Conservation (phyloP, 768 basidiomycete genomes). For the Tulasnella sp. region DNA sequence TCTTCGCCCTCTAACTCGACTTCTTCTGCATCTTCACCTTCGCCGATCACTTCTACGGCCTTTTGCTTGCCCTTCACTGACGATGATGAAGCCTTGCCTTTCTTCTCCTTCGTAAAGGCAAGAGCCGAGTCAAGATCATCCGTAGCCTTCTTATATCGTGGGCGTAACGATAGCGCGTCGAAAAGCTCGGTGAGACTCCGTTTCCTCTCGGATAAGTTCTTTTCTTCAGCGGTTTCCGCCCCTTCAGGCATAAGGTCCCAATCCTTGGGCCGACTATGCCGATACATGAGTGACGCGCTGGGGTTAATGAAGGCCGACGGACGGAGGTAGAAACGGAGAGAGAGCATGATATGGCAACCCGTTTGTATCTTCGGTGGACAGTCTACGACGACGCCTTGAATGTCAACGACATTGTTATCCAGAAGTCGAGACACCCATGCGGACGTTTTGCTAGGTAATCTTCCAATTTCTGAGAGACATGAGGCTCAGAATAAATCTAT, state of each 20-base stretch:
- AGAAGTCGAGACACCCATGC: constrained; percentile 68
- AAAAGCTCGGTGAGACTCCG: constrained; percentile 65
- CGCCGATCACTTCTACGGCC: constrained; percentile 59
- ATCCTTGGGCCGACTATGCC: constrained; percentile 8
- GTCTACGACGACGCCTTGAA: constrained; percentile 64
- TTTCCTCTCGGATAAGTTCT: constrained; percentile 72
- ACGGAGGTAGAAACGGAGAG: constrained; percentile 42
- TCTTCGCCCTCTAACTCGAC: constrained; percentile 69
- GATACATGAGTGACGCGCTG: constrained; percentile 11
- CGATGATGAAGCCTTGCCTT: constrained; percentile 28
- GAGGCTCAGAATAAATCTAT: constrained; percentile 14
- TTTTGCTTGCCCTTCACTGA: constrained; percentile 37
- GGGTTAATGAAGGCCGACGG: constrained; percentile 2
- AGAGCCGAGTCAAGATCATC: constrained; percentile 37
- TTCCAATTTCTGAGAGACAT: constrained; percentile 55
- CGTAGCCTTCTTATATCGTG: constrained; percentile 36
- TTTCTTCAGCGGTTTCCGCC: constrained; percentile 71
- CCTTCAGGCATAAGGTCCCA: constrained; percentile 57
- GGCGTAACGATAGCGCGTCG: constrained; percentile 60
- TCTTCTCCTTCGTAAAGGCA: constrained; percentile 32
- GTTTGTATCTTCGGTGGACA: constrained; percentile 63
- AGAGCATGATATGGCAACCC: constrained; percentile 57
- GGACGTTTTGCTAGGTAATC: constrained; percentile 60
- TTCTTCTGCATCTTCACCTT: constrained; percentile 74
- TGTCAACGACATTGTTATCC: constrained; percentile 63